phyloP scores from a whole-genome alignment of 352 stramenopile genomes.

The Globisporangium emineosum region DNA sequence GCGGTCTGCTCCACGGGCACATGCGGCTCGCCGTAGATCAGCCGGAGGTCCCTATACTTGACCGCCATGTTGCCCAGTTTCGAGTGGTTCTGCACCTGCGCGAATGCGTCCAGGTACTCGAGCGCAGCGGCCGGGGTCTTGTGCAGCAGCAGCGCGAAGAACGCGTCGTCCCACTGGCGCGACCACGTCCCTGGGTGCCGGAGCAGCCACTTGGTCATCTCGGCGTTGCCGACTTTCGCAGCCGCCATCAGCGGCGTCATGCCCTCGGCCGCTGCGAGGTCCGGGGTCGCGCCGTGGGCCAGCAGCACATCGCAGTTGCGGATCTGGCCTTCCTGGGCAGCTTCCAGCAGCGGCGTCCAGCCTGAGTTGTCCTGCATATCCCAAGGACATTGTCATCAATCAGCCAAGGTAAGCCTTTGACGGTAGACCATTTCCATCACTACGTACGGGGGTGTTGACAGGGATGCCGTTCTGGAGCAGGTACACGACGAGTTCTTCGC shows the following conservation, averaged over 20 bases:
- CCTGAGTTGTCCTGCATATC: slow-evolving; percentile 32
- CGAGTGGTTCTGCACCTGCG: slow-evolving; percentile 41
- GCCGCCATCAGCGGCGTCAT: slow-evolving; percentile 51
- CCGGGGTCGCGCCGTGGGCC: slow-evolving; percentile 34
- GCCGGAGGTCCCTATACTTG: slow-evolving; percentile 42
- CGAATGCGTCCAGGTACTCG: slow-evolving; percentile 53
- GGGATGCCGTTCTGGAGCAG: slow-evolving; percentile 39
- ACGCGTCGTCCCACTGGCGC: slow-evolving; percentile 36
- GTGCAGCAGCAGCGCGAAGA: slow-evolving; percentile 53
- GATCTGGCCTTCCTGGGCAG: slow-evolving; percentile 55
- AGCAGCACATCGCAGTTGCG: slow-evolving; percentile 44
- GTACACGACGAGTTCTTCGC: slow-evolving; percentile 43
- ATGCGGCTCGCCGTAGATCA: slow-evolving; percentile 49
- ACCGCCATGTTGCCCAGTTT: slow-evolving; percentile 44
- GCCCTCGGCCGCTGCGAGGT: slow-evolving; percentile 23
- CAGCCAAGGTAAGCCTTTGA: neutral
- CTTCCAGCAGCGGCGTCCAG: slow-evolving; percentile 64
- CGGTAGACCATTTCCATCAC: neutral
- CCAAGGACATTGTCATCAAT: neutral
- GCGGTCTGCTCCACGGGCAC: slow-evolving; percentile 45
- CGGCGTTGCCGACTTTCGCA: slow-evolving; percentile 50
- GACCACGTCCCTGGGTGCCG: slow-evolving; percentile 35
- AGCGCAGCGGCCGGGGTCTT: slow-evolving; percentile 40
- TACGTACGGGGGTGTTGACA: slow-evolving; percentile 24
- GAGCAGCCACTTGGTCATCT: slow-evolving; percentile 50